These are phyloP conservation scores for Cyberlindnera japonica DNA, from an alignment of 805 yeast genomes.

Conservation along the genomic window DNA sequence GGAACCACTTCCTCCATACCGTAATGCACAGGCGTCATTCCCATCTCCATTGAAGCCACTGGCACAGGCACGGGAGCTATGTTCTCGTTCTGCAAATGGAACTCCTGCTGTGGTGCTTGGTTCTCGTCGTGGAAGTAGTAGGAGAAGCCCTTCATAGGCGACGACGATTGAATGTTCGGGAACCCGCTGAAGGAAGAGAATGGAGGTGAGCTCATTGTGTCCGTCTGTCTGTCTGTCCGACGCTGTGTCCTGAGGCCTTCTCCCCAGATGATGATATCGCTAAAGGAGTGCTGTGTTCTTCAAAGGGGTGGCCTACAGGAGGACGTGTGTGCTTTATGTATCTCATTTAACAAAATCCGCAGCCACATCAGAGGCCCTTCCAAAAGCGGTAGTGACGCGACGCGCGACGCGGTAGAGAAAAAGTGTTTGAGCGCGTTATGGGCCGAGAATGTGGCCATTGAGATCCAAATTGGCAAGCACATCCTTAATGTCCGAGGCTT, in stretches of 20 bases:
- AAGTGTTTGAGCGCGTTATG: conserved; percentile 1
- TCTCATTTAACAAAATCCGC: conserved; percentile 6
- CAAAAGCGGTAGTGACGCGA: conserved; percentile 17
- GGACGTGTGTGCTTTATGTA: conserved; percentile 5
- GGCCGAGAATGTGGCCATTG: not conserved
- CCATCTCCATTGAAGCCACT: no score
- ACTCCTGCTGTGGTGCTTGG: not conserved
- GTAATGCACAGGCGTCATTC: not conserved
- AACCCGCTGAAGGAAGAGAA: conserved; percentile 6
- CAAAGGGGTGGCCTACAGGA: not conserved
- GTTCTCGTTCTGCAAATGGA: conserved; percentile 15
- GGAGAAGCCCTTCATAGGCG: conserved; percentile 20
- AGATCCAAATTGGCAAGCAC: not conserved
- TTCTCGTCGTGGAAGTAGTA: conserved; percentile 16
- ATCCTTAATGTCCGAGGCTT: no score
- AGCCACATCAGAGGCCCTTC: conserved; percentile 3
- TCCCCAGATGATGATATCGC: not conserved
- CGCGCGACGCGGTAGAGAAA: conserved; percentile 11
- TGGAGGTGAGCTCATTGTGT: conserved; percentile 16
- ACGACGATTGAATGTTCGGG: conserved; percentile 9
- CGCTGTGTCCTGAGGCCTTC: not conserved
- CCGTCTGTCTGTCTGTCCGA: not conserved
- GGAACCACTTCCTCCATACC: conserved; percentile 11
- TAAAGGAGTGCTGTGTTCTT: not conserved
- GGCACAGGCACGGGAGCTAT: no score